Percentiles rank a stretch among this genome's conserved stretches.
Conservation (phyloP, 176 grass and related monocot genomes). For the Triticum urartu region DNA sequence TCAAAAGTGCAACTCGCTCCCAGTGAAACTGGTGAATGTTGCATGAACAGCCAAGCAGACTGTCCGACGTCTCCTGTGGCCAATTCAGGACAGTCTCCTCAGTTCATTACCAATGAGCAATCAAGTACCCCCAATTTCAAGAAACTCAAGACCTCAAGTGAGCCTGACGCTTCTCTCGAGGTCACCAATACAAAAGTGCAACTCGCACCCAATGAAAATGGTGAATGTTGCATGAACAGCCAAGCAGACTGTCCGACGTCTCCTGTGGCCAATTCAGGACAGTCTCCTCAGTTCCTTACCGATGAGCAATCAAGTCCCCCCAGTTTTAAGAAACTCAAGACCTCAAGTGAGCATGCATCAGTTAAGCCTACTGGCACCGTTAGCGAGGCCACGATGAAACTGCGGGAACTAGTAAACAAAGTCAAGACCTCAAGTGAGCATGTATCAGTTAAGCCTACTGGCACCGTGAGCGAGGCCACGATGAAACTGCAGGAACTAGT, state of each 20-base stretch:
- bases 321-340: neutral
- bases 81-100: neutral
- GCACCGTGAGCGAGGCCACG: conserved; percentile 11
- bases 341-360: conserved; percentile 20
- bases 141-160: conserved; percentile 20
- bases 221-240: neutral
- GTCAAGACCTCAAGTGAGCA: conserved; percentile 28
- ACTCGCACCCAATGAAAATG: neutral
- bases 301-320: neutral
- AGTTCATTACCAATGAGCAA: neutral
- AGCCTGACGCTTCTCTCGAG: neutral
- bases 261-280: neutral
- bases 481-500: conserved; percentile 30
- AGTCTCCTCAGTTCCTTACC: neutral
- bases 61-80: neutral
- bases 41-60: neutral
- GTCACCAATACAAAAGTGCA: neutral
- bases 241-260: neutral
- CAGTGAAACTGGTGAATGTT: neutral
- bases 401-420: conserved; percentile 32
- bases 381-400: conserved; percentile 14
- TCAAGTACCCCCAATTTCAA: neutral
- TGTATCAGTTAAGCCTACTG: neutral
- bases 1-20: conserved; percentile 8
- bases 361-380: neutral